Conservation (phyloP, 2,329 filamentous ascomycete species). For the Microascus cirrosus region DNA sequence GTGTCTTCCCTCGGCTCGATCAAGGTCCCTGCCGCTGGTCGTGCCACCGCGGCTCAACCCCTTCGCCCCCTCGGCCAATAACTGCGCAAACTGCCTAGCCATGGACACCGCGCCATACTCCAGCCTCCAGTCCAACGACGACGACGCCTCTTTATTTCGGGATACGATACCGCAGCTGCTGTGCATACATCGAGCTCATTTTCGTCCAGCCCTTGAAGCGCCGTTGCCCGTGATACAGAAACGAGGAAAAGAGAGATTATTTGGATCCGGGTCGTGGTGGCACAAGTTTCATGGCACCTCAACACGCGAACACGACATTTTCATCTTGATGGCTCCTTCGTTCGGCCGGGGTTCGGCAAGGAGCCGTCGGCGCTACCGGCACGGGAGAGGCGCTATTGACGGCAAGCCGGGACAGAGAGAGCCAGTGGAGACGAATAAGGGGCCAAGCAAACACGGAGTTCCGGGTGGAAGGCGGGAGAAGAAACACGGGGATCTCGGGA, state of each 20-base stretch:
- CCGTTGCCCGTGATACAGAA: neutral
- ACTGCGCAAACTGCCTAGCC: too few relatives aligned
- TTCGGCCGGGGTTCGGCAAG: neutral
- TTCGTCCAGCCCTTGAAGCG: neutral
- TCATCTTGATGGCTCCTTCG: neutral
- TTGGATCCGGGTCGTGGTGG: neutral
- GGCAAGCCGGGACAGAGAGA: neutral
- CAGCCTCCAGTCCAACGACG: too few relatives aligned
- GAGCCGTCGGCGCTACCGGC: neutral
- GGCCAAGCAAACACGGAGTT: neutral
- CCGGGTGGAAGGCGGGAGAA: neutral
- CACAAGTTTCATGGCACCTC: neutral
- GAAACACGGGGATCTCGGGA: neutral
- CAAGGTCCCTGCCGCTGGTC: too few relatives aligned
- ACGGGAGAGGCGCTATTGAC: neutral
- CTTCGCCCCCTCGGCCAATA: too few relatives aligned
- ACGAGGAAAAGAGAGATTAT: neutral
- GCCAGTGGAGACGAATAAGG: neutral
- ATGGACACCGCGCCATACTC: too few relatives aligned
- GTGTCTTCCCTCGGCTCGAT: too few relatives aligned
- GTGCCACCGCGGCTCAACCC: too few relatives aligned
- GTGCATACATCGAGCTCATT: neutral
- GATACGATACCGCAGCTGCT: neutral
- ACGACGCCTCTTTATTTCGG: too few relatives aligned
- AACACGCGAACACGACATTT: neutral